Base-by-base conservation (phyloP, 2,329 filamentous ascomycete species). In the Exophiala alcalophila region DNA sequence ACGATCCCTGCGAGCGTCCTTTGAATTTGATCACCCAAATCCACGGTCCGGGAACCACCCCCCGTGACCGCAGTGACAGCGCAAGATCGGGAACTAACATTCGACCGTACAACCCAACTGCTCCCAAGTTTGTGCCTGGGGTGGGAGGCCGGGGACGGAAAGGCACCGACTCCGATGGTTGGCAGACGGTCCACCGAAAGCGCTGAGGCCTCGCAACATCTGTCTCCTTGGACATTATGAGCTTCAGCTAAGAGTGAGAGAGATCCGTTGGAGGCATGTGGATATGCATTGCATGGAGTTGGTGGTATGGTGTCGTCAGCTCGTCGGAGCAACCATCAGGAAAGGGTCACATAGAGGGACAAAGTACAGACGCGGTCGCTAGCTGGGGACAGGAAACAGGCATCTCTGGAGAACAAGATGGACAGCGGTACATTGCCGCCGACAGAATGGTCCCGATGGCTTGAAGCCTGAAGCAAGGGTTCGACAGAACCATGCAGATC, bases 1-100 rank as follows among this genome's bases (percentile, higher is more conserved):
- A 63, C 28, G 65, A 66, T 43, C 65, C 65, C 3, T 67, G 65
- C 49, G 65, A 67, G 52, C 65, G 62, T 40, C 61, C 61, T 32
- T 42, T 67, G 51, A 54, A 58, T 30, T 53, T 67, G 38, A 54
- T 56, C 40, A 55, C 56, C 11, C 56, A 57, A 37, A 56, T 58
- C 32, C 49, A 44, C 5, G 49, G 47, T 20, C 40, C 45, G 8
- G 41, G 32, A 15, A n/a, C 37, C n/a, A 34, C 26, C 11, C 23
- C 31, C 20, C 41, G 49, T 15, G 49, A 49, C 26, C 49, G 49
- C 12, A 45, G 49, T 30, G 43, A 52, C 26, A 52, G 49, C 36
- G 39, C 18, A 18, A 48, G 43, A 16, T 52, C 49, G 12, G 41
- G 12, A 35, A 43, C 49, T 27, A 49, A 35, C 31, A 34, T 25